Evolutionary conservation across 2,329 filamentous ascomycete genomes (phyloP).

Genomic region (Sclerotiophoma versabilis): DNA sequence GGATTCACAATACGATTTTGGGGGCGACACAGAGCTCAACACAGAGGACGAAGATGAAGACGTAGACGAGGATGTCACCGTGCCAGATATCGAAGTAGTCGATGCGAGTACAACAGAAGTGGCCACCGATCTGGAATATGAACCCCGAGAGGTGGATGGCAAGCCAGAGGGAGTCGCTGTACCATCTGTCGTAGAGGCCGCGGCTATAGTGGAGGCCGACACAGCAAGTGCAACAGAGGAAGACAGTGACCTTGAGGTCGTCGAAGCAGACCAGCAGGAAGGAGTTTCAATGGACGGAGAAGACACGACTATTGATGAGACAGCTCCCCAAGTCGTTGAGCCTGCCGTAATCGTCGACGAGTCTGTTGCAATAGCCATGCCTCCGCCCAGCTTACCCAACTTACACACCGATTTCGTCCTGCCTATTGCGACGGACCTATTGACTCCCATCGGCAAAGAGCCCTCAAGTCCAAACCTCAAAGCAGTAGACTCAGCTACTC

Average conservation of each 20-base stretch:
- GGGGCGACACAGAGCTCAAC: conserved; percentile 41
- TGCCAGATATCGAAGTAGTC: not conserved
- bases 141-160: conserved; percentile 12
- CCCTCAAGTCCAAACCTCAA: conserved; percentile 45
- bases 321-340: not conserved
- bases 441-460: conserved; percentile 43
- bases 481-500: conserved; percentile 44
- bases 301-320: conserved; percentile 9
- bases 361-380: conserved; percentile 33
- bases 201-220: not conserved
- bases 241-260: conserved; percentile 2
- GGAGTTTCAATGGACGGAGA: not conserved
- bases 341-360: not conserved
- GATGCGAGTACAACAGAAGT: conserved; percentile 1
- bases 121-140: conserved; percentile 8
- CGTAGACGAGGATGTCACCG: conserved; percentile 6
- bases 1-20: conserved; percentile 60
- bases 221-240: conserved; percentile 3
- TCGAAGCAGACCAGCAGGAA: not conserved
- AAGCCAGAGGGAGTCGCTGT: not conserved
- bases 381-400: conserved; percentile 39
- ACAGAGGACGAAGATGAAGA: conserved; percentile 25
- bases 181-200: not conserved
- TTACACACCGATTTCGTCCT: conserved; percentile 30
- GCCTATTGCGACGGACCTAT: conserved; percentile 20